Evolutionary conservation across 441 rosid species (phyloP).

Genomic region (Biscutella laevigata): DNA sequence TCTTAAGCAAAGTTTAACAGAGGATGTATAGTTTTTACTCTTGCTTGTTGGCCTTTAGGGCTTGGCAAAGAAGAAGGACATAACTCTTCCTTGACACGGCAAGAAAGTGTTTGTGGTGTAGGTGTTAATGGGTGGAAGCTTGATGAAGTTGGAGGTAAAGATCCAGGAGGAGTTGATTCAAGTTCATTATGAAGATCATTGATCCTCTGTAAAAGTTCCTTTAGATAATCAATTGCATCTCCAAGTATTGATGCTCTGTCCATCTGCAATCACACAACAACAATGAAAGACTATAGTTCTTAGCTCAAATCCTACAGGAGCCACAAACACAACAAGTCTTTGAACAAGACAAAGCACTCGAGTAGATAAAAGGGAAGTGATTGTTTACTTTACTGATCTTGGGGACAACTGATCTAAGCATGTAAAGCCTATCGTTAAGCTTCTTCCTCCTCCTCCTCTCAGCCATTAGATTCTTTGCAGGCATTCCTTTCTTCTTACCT

Average conservation of each 20-base stretch:
- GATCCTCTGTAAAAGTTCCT: constrained; percentile 59
- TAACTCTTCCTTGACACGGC: constrained; percentile 48
- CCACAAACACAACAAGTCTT: neutral
- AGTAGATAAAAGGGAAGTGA: constrained; percentile 11
- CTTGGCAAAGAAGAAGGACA: constrained; percentile 42
- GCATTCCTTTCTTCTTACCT: constrained; percentile 72
- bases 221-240: constrained; percentile 59
- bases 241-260: constrained; percentile 69
- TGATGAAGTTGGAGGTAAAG: constrained; percentile 39
- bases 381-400: constrained; percentile 57
- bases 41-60: constrained; percentile 47
- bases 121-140: constrained; percentile 57
- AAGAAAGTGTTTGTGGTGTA: constrained; percentile 45
- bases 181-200: constrained; percentile 55
- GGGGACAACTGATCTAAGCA: constrained; percentile 75
- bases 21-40: constrained; percentile 30
- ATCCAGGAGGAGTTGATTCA: constrained; percentile 46
- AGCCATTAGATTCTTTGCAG: constrained; percentile 74
- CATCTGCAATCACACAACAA: constrained; percentile 40
- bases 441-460: constrained; percentile 73
- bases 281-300: no score
- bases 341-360: neutral
- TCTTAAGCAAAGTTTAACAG: neutral
- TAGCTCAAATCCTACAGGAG: neutral
- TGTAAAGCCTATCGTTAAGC: constrained; percentile 69